Percentiles rank a stretch among this genome's conserved stretches.
Evolutionary conservation across 805 yeast species (phyloP).

Genomic region (Metschnikowia henanensis): DNA sequence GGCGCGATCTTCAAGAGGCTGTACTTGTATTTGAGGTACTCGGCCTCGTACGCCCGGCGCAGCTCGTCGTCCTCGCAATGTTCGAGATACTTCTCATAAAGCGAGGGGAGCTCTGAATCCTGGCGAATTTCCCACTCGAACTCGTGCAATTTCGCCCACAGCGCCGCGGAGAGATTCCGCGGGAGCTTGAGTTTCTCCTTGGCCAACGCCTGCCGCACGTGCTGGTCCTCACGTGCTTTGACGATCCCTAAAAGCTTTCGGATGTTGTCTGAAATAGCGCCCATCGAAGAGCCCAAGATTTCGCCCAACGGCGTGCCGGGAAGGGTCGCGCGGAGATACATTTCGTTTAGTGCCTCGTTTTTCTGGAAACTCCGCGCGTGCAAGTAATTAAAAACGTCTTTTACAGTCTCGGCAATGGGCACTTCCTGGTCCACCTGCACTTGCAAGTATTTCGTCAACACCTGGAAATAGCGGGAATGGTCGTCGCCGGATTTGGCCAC

Average conservation of each 20-base stretch:
- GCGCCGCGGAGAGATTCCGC: slow-evolving; percentile 40
- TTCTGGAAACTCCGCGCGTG: slow-evolving; percentile 31
- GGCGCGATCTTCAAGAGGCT: slow-evolving; percentile 57
- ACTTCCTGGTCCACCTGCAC: slow-evolving; percentile 43
- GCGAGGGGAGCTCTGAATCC: slow-evolving; percentile 49
- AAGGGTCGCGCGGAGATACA: slow-evolving; percentile 47
- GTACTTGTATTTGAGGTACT: slow-evolving; percentile 56
- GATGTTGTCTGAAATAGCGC: slow-evolving; percentile 47
- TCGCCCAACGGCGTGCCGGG: slow-evolving; percentile 62
- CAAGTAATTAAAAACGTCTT: slow-evolving; percentile 48
- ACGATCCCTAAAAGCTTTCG: slow-evolving; percentile 42
- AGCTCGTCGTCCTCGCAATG: slow-evolving; percentile 55
- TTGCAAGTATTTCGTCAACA: slow-evolving; percentile 45
- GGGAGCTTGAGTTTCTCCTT: slow-evolving; percentile 52
- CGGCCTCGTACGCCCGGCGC: slow-evolving; percentile 61
- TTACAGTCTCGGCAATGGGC: slow-evolving; percentile 48
- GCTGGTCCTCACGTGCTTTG: slow-evolving; percentile 39
- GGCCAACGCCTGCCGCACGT: slow-evolving; percentile 41
- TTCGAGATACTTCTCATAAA: slow-evolving; percentile 59
- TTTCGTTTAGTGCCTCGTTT: slow-evolving; percentile 39
- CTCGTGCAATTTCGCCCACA: slow-evolving; percentile 36
- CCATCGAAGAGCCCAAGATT: slow-evolving; percentile 44
- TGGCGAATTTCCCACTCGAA: slow-evolving; percentile 48
- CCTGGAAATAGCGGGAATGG: slow-evolving; percentile 45
- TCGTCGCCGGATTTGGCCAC: slow-evolving; percentile 40